Percentiles rank a stretch among this genome's conserved stretches.
These are phyloP conservation scores for Nothophytophthora sp. DNA, from an alignment of 352 stramenopile species.

Conservation along the genomic window DNA sequence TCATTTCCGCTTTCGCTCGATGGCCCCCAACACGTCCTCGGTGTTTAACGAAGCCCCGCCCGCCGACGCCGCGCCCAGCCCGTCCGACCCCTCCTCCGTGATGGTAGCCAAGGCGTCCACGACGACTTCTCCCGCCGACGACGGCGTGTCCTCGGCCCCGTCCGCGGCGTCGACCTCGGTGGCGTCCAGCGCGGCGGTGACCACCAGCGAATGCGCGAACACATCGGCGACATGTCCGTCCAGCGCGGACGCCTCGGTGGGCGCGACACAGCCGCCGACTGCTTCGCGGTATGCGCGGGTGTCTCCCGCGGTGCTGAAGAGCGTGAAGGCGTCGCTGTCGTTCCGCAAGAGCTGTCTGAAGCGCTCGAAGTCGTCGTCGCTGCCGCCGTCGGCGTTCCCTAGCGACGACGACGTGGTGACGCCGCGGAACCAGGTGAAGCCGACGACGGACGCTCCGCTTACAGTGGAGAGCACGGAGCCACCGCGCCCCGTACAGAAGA, in stretches of 20 bases:
- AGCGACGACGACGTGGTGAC: too few species aligned
- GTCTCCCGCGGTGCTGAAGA: conserved; percentile 45
- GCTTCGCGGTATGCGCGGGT: conserved; percentile 38
- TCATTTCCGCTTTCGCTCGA: conserved; percentile 47
- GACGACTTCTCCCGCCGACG: conserved; percentile 24
- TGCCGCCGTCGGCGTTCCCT: conserved; percentile 28
- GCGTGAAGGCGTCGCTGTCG: conserved; percentile 44
- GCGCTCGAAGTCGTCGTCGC: conserved; percentile 55
- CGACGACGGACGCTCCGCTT: neutral
- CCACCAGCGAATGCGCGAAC: conserved; percentile 32
- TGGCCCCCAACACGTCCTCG: conserved; percentile 63
- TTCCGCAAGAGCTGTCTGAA: conserved; percentile 79
- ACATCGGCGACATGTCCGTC: conserved; percentile 14
- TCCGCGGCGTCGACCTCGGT: conserved; percentile 18
- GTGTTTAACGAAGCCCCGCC: conserved; percentile 59
- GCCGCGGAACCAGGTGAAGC: too few species aligned
- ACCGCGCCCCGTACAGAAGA: conserved; percentile 69
- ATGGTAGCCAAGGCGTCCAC: conserved; percentile 44
- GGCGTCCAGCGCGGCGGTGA: conserved; percentile 15
- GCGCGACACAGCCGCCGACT: neutral
- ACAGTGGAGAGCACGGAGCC: conserved; percentile 13
- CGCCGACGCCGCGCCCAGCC: conserved; percentile 19
- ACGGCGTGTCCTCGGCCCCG: conserved; percentile 27
- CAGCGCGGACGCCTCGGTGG: conserved; percentile 16
- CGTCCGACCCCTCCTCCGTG: conserved; percentile 6